Base-by-base conservation (phyloP, 179 eudicot species). In the Patellifolia procumbens region DNA sequence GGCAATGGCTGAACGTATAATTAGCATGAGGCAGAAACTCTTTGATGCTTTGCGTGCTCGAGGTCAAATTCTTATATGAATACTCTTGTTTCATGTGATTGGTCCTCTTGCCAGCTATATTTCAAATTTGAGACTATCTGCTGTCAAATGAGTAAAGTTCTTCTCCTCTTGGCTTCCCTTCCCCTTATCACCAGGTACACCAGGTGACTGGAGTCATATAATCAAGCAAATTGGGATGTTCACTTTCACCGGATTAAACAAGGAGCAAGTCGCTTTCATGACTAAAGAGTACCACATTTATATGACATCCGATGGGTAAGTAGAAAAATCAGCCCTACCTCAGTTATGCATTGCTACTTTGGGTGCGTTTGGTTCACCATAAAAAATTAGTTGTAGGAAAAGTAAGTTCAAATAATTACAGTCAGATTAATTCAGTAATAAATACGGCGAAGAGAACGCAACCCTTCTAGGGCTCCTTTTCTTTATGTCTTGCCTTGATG, bases 1-100 rank as follows among this genome's bases (percentile, higher is more conserved):
- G 83, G 97, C 90, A 53, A 95, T 95, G 99, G 99, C 99, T 74
- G 99, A 95, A 72, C 99, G 99, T 72, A 95, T 95, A 74, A 93
- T 93, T 60, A 90, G 85, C 80, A 95, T 95, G 97, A 91, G 99
- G 77, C 89, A 88, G 61, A 85, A 88, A 75, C 88, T 95, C 75
- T 93, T 90, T 82, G 94, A 91, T 35, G 97, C 97, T 65, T 86
- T 95, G 77, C 82, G 80, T 42, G 55, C 89, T 68, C 84, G 91
- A 89, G 97, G 99, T 95, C 82, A 78, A 35, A 49, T 68, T 61
- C 29, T 35, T 60, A 55, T 51, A 5, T 7, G 46, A 60, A n/a
- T 13, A 13, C 24, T 45, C 28, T 72, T 29, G 26, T 24, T 32
- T 29, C 15, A 10, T 74, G 52, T 79, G 28, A 26, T 15, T 43